Conservation (phyloP, 768 basidiomycete species). For the Calocybe gangraenosa region DNA sequence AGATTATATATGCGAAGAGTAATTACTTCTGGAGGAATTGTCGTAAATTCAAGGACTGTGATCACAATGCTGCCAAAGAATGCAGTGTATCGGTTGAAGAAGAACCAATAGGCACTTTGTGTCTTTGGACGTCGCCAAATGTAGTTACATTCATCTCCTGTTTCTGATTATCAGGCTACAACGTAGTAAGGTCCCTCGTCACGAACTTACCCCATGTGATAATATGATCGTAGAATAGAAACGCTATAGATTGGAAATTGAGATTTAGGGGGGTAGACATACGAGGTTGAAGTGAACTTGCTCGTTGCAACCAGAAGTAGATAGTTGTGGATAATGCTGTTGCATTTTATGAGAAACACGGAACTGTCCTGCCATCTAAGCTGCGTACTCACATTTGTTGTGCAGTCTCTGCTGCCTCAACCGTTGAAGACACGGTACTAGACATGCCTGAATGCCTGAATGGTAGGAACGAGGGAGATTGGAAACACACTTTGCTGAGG, state of each 20-base stretch:
- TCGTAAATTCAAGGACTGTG: conserved; percentile 25
- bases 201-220: conserved; percentile 28
- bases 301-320: conserved; percentile 29
- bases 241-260: conserved; percentile 19
- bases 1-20: background rate
- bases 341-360: too few species aligned
- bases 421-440: background rate
- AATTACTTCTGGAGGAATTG: conserved; percentile 21
- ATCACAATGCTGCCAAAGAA: conserved; percentile 34
- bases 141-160: conserved; percentile 36
- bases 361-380: background rate
- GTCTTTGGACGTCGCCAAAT: conserved; percentile 41
- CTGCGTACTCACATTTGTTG: conserved; percentile 5
- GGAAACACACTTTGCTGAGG: too few species aligned
- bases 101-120: conserved; percentile 39
- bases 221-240: conserved; percentile 36
- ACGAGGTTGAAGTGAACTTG: conserved; percentile 17
- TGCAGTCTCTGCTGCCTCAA: background rate
- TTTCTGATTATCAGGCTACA: background rate
- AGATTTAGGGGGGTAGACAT: background rate
- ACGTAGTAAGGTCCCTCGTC: background rate
- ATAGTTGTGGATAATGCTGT: conserved; percentile 25
- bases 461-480: background rate
- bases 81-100: conserved; percentile 46
- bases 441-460: background rate